phyloP scores from a whole-genome alignment of 1,284 basidiomycete genomes.

The Rhodotorula sp. region DNA sequence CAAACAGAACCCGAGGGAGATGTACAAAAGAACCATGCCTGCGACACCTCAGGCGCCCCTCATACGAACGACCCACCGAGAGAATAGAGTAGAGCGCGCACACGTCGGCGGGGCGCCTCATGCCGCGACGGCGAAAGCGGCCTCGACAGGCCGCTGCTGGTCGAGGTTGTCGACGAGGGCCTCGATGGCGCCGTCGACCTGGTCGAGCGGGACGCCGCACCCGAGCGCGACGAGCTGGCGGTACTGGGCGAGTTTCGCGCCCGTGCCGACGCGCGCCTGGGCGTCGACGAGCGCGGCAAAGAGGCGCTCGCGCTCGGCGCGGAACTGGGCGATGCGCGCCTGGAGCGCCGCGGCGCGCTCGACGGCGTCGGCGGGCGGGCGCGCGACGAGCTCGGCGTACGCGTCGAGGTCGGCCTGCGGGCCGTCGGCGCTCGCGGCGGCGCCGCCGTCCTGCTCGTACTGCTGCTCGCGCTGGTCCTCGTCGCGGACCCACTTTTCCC shows the following conservation, averaged over 20 bases:
- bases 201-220: slow-evolving; percentile 76
- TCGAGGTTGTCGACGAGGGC: slow-evolving; percentile 27
- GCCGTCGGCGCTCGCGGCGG: not conserved
- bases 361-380: slow-evolving; percentile 51
- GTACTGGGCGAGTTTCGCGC: slow-evolving; percentile 83
- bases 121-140: not conserved
- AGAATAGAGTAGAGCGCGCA: not conserved
- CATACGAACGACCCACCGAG: not conserved
- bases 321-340: slow-evolving; percentile 65
- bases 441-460: slow-evolving; percentile 44
- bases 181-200: slow-evolving; percentile 79
- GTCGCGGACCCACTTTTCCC: slow-evolving; percentile 86
- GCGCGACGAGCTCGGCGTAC: slow-evolving; percentile 47
- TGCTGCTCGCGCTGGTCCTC: slow-evolving; percentile 73
- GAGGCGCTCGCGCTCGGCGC: slow-evolving; percentile 66
- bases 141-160: not conserved
- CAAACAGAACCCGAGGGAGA: not conserved
- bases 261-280: slow-evolving; percentile 84
- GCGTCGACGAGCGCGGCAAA: slow-evolving; percentile 75
- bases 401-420: slow-evolving; percentile 46
- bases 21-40: too few relatives aligned
- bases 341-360: slow-evolving; percentile 63
- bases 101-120: not conserved
- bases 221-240: slow-evolving; percentile 79
- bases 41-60: not conserved